Evolutionary conservation across 2,329 filamentous ascomycete genomes (phyloP), one percentile per base, ranked within the genome.

Genomic region (Chrysosporium keratinophilum): DNA sequence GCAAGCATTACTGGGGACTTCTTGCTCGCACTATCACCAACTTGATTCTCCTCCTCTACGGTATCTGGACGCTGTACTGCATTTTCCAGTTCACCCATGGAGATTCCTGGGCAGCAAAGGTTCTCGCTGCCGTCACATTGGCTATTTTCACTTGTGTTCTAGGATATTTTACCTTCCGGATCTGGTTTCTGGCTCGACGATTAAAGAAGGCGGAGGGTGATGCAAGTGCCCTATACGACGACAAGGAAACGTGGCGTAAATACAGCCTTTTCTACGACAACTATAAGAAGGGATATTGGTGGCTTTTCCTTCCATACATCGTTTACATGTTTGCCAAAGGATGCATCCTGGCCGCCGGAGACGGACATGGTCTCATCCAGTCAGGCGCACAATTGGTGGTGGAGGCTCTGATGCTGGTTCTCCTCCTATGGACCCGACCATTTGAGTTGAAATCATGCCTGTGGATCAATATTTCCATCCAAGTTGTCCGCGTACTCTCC

Each of bases 211-310:
- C 76, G 31, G 84, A 95, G 60, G 91, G 91, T 54, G 85, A 90
- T 65, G 71, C 79, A 0, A 76, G 78, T 14, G 80, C 75, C 11
- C 77, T 98, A 7, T 97, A 89, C 69, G 87, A 96, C 56, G 79
- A 97, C 72, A 94, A 93, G 75, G 80, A 85, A 55, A 83, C 85
- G 40, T 96, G 93, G 90, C 78, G 88, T 68, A 95, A 93, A 74
- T 98, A 98, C 78, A 93, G 87, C 64, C 78, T 96, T 58, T 97
- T 98, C 74, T 98, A 98, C 75, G 93, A 97, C 64, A 85, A 84
- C 62, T 97, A 95, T 77, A 89, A 88, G 74, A 88, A 87, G 70
- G 82, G 84, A 62, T 95, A 91, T 75, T 98, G 93, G 93, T 97
- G 91, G 91, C 72, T 96, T 20, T 97, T 98, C 66, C 78, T 97